Conservation (phyloP, 768 basidiomycete species). For the Tylopilus plumbeoviolaceoides region DNA sequence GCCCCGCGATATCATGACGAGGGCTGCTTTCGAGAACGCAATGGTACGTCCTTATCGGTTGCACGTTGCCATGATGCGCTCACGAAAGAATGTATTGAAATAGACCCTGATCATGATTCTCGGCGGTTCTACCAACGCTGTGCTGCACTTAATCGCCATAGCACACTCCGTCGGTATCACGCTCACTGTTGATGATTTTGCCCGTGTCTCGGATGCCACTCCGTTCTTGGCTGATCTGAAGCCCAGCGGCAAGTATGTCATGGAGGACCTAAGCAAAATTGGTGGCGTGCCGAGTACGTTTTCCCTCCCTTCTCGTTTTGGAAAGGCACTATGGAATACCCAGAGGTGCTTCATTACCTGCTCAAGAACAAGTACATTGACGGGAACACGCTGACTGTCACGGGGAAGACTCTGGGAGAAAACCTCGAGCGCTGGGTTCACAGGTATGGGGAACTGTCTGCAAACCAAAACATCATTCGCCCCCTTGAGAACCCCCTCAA, state of each 20-base stretch:
- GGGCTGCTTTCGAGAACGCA: slow-evolving; percentile 95
- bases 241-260: slow-evolving; percentile 97
- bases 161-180: slow-evolving; percentile 93
- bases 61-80: slow-evolving; percentile 7
- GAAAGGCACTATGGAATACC: neutral
- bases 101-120: slow-evolving; percentile 95
- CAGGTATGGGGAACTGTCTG: slow-evolving; percentile 70
- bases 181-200: slow-evolving; percentile 89
- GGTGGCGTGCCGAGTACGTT: slow-evolving; percentile 92
- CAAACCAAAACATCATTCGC: slow-evolving; percentile 79
- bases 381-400: slow-evolving; percentile 88
- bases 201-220: slow-evolving; percentile 83
- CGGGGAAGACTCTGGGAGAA: slow-evolving; percentile 85
- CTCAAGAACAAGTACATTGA: slow-evolving; percentile 86
- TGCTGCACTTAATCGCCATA: slow-evolving; percentile 93
- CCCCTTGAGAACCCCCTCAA: slow-evolving; percentile 89
- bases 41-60: slow-evolving; percentile 53
- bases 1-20: slow-evolving; percentile 95
- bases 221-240: slow-evolving; percentile 97
- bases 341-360: slow-evolving; percentile 83
- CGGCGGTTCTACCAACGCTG: slow-evolving; percentile 97
- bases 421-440: slow-evolving; percentile 89
- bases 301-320: neutral
- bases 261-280: slow-evolving; percentile 95
- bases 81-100: slow-evolving; percentile 1